These are phyloP conservation scores for Neohortaea acidophila DNA, from an alignment of 495 filamentous ascomycete species.

Conservation along the genomic window DNA sequence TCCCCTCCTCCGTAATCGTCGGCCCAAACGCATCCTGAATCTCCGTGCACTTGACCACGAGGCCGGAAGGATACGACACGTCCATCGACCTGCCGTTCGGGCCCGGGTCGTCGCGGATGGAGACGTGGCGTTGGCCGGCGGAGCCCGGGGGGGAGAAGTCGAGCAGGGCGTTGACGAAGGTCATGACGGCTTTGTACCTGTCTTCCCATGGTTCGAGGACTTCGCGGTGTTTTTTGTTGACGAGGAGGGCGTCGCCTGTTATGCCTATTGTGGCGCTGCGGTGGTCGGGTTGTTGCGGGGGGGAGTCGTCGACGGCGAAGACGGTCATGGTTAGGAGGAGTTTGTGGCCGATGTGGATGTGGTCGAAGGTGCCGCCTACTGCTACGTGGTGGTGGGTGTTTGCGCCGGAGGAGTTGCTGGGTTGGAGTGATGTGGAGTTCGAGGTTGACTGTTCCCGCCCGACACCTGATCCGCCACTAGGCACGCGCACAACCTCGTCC, in stretches of 20 bases:
- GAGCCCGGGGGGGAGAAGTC: conserved; percentile 30
- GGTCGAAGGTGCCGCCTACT: conserved; percentile 94
- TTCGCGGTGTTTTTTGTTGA: conserved; percentile 76
- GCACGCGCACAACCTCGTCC: no score
- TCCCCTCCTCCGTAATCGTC: conserved; percentile 65
- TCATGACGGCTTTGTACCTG: conserved; percentile 48
- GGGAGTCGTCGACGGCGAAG: conserved; percentile 43
- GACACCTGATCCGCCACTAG: no score
- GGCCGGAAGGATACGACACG: conserved; percentile 31
- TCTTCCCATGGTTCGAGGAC: conserved; percentile 62
- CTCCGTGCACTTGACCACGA: conserved; percentile 57
- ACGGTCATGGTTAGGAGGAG: conserved; percentile 75
- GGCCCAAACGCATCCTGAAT: conserved; percentile 85
- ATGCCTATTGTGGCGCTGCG: conserved; percentile 65
- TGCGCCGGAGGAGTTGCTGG: no score
- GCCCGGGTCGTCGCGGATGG: conserved; percentile 26
- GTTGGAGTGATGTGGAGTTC: no score
- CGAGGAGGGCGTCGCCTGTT: conserved; percentile 69
- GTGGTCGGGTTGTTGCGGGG: conserved; percentile 20
- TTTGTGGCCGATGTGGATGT: conserved; percentile 93
- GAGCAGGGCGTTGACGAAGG: conserved; percentile 59
- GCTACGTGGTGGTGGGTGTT: conserved; percentile 38
- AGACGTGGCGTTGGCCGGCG: conserved; percentile 18
- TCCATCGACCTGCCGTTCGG: conserved; percentile 38
- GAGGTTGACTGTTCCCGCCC: no score